A percentile compares a stretch with the other conserved stretches of the same genome.
Evolutionary conservation across 495 filamentous ascomycete genomes (phyloP).

Genomic region (Penicillium lagena): DNA sequence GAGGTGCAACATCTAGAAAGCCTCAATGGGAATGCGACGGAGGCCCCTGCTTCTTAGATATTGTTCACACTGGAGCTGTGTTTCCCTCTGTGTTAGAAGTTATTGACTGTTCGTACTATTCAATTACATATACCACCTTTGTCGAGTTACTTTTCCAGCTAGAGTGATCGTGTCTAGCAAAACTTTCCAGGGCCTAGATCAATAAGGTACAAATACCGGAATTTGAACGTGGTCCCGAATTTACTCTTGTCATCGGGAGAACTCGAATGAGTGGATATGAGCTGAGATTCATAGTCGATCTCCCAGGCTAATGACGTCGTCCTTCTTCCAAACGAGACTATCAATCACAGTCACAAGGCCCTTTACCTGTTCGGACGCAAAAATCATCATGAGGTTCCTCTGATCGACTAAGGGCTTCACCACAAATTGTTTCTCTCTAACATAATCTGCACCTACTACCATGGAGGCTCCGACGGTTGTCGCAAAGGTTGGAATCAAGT

Average conservation of each 20-base stretch:
- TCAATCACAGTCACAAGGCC: neutral
- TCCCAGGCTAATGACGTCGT: neutral
- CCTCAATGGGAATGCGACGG: slow-evolving; percentile 1
- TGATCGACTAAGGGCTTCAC: neutral
- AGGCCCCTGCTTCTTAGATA: slow-evolving; percentile 5
- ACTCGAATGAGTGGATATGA: too few species aligned
- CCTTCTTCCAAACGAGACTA: neutral
- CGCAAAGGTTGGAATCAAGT: neutral
- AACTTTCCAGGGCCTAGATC: too few species aligned
- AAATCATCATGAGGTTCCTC: neutral
- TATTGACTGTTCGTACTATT: too few species aligned
- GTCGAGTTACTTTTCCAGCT: too few species aligned
- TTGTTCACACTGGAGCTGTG: neutral
- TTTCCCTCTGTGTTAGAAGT: too few species aligned
- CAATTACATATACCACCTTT: too few species aligned
- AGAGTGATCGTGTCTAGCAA: too few species aligned
- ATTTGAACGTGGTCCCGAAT: too few species aligned
- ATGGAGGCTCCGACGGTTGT: neutral
- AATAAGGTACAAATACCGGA: too few species aligned
- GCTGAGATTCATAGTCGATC: neutral
- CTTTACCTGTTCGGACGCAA: neutral
- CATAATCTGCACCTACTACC: neutral
- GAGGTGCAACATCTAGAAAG: slow-evolving; percentile 26
- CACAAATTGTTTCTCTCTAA: neutral
- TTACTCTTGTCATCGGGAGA: too few species aligned